Conservation (phyloP, 2,329 filamentous ascomycete genomes). For the Colletotrichum eleusines region DNA sequence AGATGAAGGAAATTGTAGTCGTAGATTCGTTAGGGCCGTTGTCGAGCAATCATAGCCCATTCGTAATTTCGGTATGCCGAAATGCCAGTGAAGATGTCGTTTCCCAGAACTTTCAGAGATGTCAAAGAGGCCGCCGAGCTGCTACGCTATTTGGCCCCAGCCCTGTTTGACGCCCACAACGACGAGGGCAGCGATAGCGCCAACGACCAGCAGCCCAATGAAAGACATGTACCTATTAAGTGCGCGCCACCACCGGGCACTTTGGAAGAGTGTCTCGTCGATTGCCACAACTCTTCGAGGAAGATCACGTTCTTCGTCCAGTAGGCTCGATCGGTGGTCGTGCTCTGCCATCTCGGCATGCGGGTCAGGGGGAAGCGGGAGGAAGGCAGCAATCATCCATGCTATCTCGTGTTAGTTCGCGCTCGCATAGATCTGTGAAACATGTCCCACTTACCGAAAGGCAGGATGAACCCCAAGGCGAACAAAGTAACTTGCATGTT, state of each 20-base stretch:
- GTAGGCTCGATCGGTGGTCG: conserved; percentile 55
- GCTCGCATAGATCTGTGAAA: conserved; percentile 42
- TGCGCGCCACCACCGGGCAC: conserved; percentile 70
- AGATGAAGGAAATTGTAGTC: conserved; percentile 22
- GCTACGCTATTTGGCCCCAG: conserved; percentile 53
- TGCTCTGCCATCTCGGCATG: conserved; percentile 64
- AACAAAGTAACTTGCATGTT: conserved; percentile 83
- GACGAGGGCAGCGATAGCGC: conserved; percentile 63
- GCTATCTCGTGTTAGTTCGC: conserved; percentile 56
- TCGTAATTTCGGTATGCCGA: conserved; percentile 33
- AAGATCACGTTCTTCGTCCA: conserved; percentile 53
- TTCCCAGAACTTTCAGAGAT: not conserved
- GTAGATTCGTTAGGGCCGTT: conserved; percentile 40
- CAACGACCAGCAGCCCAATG: conserved; percentile 66
- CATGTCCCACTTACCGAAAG: conserved; percentile 66
- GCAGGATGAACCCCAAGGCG: conserved; percentile 81
- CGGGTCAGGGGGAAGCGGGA: conserved; percentile 75
- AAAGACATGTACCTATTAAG: conserved; percentile 71
- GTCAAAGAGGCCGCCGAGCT: too few relatives aligned
- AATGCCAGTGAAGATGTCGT: not conserved
- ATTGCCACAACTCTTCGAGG: conserved; percentile 51
- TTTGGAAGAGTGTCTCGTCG: conserved; percentile 62
- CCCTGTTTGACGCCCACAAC: conserved; percentile 64
- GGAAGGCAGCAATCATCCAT: conserved; percentile 83
- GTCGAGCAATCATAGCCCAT: conserved; percentile 16